Evolutionary conservation across 345 rosid genomes (phyloP).

Genomic region (Syzygium aromaticum): DNA sequence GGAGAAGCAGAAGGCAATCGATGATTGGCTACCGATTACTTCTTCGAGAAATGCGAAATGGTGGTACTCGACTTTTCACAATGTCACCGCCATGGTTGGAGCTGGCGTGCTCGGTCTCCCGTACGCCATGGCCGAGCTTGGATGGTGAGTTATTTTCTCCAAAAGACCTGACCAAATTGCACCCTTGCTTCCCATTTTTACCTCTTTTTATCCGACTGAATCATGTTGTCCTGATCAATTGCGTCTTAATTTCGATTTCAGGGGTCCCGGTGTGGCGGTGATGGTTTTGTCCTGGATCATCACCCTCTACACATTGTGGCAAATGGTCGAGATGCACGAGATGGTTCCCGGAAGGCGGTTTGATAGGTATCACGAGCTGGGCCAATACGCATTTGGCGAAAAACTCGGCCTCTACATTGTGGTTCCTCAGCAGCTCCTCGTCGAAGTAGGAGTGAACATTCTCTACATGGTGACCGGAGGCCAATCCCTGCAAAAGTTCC

Average conservation of each 20-base stretch:
- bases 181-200: neutral
- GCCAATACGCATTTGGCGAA: constrained; percentile 74
- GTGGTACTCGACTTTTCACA: constrained; percentile 92
- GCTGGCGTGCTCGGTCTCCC: constrained; percentile 89
- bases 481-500: constrained; percentile 48
- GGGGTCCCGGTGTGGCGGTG: constrained; percentile 73
- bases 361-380: constrained; percentile 73
- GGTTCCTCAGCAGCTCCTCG: constrained; percentile 75
- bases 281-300: constrained; percentile 60
- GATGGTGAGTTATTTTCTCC: constrained; percentile 40
- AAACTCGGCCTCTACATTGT: constrained; percentile 75
- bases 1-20: constrained; percentile 48
- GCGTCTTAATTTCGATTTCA: constrained; percentile 4
- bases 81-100: constrained; percentile 90
- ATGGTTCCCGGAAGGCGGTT: constrained; percentile 74
- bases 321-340: constrained; percentile 92
- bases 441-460: constrained; percentile 56
- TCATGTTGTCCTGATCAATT: neutral
- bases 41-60: constrained; percentile 74
- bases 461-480: constrained; percentile 85
- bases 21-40: constrained; percentile 75
- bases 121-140: constrained; percentile 64
- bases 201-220: neutral
- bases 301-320: constrained; percentile 76
- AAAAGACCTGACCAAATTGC: neutral